Percentiles rank a stretch among this genome's conserved stretches.
Conservation (phyloP, 495 filamentous ascomycete genomes). For the Daldinia loculata region DNA sequence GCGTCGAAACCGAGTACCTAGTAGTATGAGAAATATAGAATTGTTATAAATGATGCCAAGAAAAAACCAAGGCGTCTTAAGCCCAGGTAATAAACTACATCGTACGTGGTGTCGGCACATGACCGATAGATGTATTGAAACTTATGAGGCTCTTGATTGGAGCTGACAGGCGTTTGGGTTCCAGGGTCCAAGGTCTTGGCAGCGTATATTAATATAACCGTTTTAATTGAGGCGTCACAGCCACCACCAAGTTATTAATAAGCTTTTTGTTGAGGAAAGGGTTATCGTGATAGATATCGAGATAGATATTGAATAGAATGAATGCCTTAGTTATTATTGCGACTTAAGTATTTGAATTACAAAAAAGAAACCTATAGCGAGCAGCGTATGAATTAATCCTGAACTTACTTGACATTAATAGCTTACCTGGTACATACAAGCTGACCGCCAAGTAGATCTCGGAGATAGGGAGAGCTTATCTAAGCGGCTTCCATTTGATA, state of each 20-base stretch:
- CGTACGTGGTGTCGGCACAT: too few relatives aligned
- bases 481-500: neutral
- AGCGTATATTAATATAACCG: neutral
- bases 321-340: neutral
- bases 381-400: too few relatives aligned
- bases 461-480: neutral
- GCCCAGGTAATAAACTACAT: too few relatives aligned
- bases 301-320: neutral
- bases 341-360: neutral
- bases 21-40: too few relatives aligned
- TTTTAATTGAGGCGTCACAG: neutral
- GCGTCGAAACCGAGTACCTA: neutral
- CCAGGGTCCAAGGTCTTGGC: neutral
- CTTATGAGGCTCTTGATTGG: slow-evolving; percentile 3
- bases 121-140: neutral
- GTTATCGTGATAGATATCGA: neutral
- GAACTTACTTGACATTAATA: too few relatives aligned
- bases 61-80: too few relatives aligned
- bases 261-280: neutral
- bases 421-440: too few relatives aligned
- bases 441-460: neutral
- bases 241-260: neutral
- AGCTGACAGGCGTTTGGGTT: neutral
- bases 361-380: too few relatives aligned
- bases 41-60: too few relatives aligned